Evolutionary conservation across 176 grass and related monocot species (phyloP), one percentile per base, ranked within the genome.

Genomic region (Chloris gayana): DNA sequence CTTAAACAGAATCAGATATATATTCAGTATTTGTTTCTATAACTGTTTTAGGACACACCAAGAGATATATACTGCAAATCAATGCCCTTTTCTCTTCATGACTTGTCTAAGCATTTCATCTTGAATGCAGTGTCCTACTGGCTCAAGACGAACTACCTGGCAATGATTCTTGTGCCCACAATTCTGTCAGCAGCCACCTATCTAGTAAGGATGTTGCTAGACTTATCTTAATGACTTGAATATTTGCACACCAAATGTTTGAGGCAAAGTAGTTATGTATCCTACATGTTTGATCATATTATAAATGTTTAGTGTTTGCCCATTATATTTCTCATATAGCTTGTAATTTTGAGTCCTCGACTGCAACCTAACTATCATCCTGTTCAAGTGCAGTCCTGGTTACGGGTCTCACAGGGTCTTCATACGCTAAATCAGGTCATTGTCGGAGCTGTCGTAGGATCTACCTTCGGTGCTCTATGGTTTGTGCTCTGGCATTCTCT

Each of bases 361-460:
- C 41, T 7, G 29, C 72, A 46, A 58, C 71, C 27, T 72, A 80
- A 91, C 58, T 22, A 47, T 65, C 64, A 61, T 62, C 42, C 29
- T 77, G 35, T 44, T 74, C 60, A 72, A n/a, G 15, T 83, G 70
- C 85, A 96, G 97, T 88, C 93, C 0, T 99, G 97, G 97, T 37
- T 99, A 59, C 85, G 97, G 46, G 86, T 99, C 15, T 93, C 97
- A 0, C 93, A 87, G 60, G 79, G 70, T 54, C 93, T 96, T 75
- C 97, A 99, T 75, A 95, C 97, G 9, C 44, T 60, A 35, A 95
- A 79, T 61, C 97, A 96, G 85, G 77, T 99, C 62, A 74, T 89
- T 6, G 97, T 96, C 11, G 97, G 93, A 34, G 87, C 76, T 18
- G 22, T 69, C 22, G 46, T 96, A 60, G 97, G 97, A 65, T 82